These are phyloP conservation scores for Anethum foeniculum DNA, from an alignment of 140 eudicot species.

Conservation along the genomic window DNA sequence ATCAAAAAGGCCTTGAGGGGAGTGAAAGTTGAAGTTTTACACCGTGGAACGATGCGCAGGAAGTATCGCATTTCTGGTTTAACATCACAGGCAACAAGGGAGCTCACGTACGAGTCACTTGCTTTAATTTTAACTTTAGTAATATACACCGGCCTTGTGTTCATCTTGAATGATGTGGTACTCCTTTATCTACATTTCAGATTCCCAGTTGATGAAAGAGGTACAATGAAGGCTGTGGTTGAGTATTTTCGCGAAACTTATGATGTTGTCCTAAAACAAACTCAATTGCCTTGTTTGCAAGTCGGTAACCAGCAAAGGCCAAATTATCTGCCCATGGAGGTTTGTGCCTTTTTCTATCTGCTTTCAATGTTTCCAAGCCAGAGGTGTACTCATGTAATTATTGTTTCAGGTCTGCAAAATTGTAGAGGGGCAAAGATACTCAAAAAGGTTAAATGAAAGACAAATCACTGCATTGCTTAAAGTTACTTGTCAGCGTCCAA, in stretches of 20 bases:
- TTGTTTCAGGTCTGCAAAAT: slow-evolving; percentile 72
- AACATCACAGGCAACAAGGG: slow-evolving; percentile 93
- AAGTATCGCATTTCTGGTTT: slow-evolving; percentile 88
- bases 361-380: not conserved
- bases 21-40: slow-evolving; percentile 93
- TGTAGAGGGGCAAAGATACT: slow-evolving; percentile 88
- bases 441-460: slow-evolving; percentile 74
- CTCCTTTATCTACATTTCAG: slow-evolving; percentile 22
- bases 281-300: slow-evolving; percentile 91
- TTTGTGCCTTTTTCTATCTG: not conserved
- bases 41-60: slow-evolving; percentile 90
- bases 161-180: not conserved
- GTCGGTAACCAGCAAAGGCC: slow-evolving; percentile 87
- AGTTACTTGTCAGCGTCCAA: slow-evolving; percentile 92
- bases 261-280: slow-evolving; percentile 65
- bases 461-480: slow-evolving; percentile 82
- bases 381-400: slow-evolving; percentile 3
- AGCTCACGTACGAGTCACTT: slow-evolving; percentile 54
- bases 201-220: slow-evolving; percentile 86
- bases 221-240: slow-evolving; percentile 82
- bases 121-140: not conserved
- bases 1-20: slow-evolving; percentile 92
- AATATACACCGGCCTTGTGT: not conserved
- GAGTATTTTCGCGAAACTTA: slow-evolving; percentile 83
- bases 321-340: slow-evolving; percentile 97